A percentile compares a stretch with the other conserved stretches of the same genome.
Conservation (phyloP, 192 early-diverging fungal genomes). For the Allomyces javanicus region DNA sequence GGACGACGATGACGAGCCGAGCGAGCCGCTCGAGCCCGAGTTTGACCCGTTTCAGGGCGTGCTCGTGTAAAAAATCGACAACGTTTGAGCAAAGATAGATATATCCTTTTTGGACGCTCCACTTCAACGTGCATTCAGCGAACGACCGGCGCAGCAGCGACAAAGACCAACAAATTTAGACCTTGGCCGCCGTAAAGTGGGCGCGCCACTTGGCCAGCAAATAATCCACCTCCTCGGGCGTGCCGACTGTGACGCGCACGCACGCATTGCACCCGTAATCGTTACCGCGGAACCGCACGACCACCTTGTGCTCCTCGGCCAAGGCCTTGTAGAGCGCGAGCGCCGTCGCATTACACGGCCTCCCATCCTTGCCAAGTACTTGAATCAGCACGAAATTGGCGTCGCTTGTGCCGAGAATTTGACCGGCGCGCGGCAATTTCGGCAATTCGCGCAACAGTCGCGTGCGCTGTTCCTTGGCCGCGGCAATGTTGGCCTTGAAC, state of each 20-base stretch:
- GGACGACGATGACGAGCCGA: too few species aligned
- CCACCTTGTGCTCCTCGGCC: conserved; percentile 68
- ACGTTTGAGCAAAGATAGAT: too few species aligned
- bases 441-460: conserved; percentile 40
- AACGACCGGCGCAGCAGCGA: too few species aligned
- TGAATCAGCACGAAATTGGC: conserved; percentile 90
- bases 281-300: conserved; percentile 81
- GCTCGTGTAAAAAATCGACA: too few species aligned
- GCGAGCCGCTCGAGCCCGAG: too few species aligned
- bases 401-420: conserved; percentile 69
- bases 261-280: conserved; percentile 88
- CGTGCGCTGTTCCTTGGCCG: conserved; percentile 44
- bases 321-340: conserved; percentile 54
- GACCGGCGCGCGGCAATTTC: conserved; percentile 41
- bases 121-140: too few species aligned
- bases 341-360: conserved; percentile 52
- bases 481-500: conserved; percentile 41
- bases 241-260: conserved; percentile 86
- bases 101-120: too few species aligned
- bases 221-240: conserved; percentile 51
- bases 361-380: conserved; percentile 35
- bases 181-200: neutral
- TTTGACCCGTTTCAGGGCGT: too few species aligned
- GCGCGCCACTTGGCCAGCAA: conserved; percentile 26
- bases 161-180: too few species aligned